phyloP scores from a whole-genome alignment of 148 eudicot species.

The Arbutus unedo region DNA sequence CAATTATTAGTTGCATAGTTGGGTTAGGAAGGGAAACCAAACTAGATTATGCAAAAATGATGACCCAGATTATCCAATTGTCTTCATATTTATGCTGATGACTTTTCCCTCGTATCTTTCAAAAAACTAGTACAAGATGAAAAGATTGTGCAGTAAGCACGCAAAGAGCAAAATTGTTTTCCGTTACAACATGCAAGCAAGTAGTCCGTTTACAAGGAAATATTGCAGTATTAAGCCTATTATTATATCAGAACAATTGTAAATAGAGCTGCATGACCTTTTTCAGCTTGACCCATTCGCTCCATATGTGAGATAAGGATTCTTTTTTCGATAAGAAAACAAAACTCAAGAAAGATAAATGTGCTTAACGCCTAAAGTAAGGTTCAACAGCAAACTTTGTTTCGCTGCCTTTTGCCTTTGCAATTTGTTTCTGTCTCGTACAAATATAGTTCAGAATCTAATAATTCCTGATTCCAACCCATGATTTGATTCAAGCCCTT shows the following conservation, averaged over 20 bases:
- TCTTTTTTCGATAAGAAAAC: background rate
- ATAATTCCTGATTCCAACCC: too few species aligned
- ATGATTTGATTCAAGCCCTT: background rate
- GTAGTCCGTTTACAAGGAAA: background rate
- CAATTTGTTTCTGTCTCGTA: background rate
- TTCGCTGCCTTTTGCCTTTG: background rate
- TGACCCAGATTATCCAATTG: background rate
- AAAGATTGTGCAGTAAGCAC: background rate
- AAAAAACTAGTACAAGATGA: too few species aligned
- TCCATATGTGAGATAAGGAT: background rate
- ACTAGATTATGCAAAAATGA: slow-evolving; percentile 5
- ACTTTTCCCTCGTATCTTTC: background rate
- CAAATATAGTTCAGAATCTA: background rate
- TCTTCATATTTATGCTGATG: background rate
- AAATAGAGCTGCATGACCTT: background rate
- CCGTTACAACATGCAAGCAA: background rate
- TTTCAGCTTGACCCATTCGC: background rate
- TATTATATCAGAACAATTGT: background rate
- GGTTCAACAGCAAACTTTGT: background rate
- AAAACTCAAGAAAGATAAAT: background rate
- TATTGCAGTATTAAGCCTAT: background rate
- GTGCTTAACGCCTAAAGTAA: background rate
- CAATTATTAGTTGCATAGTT: background rate
- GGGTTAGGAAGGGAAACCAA: background rate
- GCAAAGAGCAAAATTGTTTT: background rate